Evolutionary conservation across 108 stramenopile genomes (phyloP), one percentile per base, ranked within the genome.

Genomic region (Cyclotella sp.): DNA sequence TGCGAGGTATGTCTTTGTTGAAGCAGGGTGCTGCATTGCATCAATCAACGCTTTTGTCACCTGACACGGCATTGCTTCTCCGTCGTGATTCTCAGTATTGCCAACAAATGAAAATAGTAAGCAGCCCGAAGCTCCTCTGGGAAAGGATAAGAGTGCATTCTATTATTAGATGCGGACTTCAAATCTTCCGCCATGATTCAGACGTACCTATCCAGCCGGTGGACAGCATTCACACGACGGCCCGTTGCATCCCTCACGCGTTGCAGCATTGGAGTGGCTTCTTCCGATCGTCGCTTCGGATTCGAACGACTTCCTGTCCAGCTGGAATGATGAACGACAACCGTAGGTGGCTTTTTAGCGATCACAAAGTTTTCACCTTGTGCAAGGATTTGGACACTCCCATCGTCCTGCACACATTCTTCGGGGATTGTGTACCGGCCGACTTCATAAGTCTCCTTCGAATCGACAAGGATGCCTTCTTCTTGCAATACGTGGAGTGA

Each of bases 391-490:
- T 82, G 62, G 14, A 71, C 84, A 47, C 54, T 46, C n/a, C 26
- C 65, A 54, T 53, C 68, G 27, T 63, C 65, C n/a, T 57, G 28
- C 14, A 73, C 4, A 7, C 72, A 14, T 39, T 42, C 77, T 28
- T 83, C 78, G 19, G 78, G 73, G 30, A 70, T 64, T 43, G 68
- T 51, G 47, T 77, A 85, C n/a, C 45, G 14, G 11, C 84, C 76
- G 40, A 83, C 72, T 61, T 75, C 75, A 76, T 83, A 75, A 28
- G 75, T 73, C 52, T 67, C 39, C 21, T 77, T 61, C 54, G 82
- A 30, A 8, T 78, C 55, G 15, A 88, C 28, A 18, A 68, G 49
- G 41, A 93, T 82, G 21, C 93, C 93, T 79, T 92, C 90, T 55
- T 91, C 73, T 57, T 83, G 26, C 44, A 95, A 64, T 28, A 82